Evolutionary conservation across 352 stramenopile genomes (phyloP), one percentile per base, ranked within the genome.

Genomic region (Globisporangium uncinulatum): DNA sequence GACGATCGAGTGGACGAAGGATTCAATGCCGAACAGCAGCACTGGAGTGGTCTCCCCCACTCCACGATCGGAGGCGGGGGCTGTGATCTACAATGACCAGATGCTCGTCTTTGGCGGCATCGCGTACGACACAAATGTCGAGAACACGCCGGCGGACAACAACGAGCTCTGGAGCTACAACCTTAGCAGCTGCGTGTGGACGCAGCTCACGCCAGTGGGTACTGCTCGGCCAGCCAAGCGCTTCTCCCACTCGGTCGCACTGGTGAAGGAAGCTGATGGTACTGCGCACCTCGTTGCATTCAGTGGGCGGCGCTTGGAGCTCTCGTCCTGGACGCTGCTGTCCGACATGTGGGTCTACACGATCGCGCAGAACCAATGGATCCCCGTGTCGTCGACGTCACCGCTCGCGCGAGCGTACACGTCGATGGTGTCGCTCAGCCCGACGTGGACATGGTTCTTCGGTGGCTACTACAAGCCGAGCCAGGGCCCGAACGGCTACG

Each of bases 41-140:
- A 24, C 57, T 13, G 51, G 44, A 17, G 54, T 39, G 21, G 39
- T 32, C 0, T n/a, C 47, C 17, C 79, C 79, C 5, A 56, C 66
- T 1, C 42, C 69, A 20, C 65, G 80, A 36, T 87, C 77, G 0
- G 80, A 90, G 46, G 70, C 78, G 1, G 76, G 70, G 0, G 54
- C 71, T 0, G 76, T 86, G 3, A 63, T 83, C 29, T 60, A 83
- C 46, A 61, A 79, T 15, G 63, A 81, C 39, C 62, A 70, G 48
- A 63, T 90, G 29, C 73, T 76, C 59, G 64, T 90, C n/a, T 90
- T 85, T 51, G 80, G 80, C 9, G 80, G 80, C 7, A 90, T 90
- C 43, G 63, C 73, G 4, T 90, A 90, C 56, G 78, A 88, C 31
- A 68, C 74, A 19, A 56, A 59, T 29, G 64, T 56, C n/a, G 57